phyloP scores from a whole-genome alignment of 176 grass and related monocot species.

The Cenchrus purpureus region DNA sequence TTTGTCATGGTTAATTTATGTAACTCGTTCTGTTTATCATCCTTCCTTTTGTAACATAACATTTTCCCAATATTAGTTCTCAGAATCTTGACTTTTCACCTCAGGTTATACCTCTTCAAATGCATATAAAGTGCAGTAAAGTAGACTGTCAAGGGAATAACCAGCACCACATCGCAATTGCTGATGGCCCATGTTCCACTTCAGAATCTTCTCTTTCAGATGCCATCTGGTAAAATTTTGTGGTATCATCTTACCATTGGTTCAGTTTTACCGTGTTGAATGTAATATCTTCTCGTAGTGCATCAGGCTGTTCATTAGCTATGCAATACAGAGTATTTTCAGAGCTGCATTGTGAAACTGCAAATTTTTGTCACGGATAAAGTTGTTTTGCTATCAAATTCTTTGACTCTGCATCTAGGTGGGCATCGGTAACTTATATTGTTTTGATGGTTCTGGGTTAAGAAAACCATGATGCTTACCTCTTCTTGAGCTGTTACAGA shows the following conservation, averaged over 20 bases:
- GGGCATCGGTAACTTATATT: not conserved
- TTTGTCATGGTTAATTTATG: conserved; percentile 10
- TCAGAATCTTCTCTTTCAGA: conserved; percentile 54
- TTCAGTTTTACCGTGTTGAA: not conserved
- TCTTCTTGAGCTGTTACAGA: conserved; percentile 14
- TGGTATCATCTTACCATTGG: conserved; percentile 8
- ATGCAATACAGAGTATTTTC: not conserved
- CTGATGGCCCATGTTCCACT: conserved; percentile 31
- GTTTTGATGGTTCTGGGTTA: not conserved
- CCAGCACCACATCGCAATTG: conserved; percentile 32
- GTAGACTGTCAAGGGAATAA: conserved; percentile 32
- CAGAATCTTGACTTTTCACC: conserved; percentile 13
- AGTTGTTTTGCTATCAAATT: not conserved
- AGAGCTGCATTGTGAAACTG: not conserved
- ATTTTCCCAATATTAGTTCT: conserved; percentile 3
- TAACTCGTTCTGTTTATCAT: conserved; percentile 16
- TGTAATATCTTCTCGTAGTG: conserved; percentile 16
- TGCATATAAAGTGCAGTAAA: conserved; percentile 78
- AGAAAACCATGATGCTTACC: not conserved
- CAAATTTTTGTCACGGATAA: conserved; percentile 25
- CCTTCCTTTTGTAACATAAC: not conserved
- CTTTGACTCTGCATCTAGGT: not conserved
- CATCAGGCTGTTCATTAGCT: not conserved
- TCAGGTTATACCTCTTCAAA: conserved; percentile 65
- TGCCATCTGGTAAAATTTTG: conserved; percentile 75